Percentiles rank a stretch among this genome's conserved stretches.
These are phyloP conservation scores for Alternaria solani DNA, from an alignment of 2,329 filamentous ascomycete genomes.

Conservation along the genomic window DNA sequence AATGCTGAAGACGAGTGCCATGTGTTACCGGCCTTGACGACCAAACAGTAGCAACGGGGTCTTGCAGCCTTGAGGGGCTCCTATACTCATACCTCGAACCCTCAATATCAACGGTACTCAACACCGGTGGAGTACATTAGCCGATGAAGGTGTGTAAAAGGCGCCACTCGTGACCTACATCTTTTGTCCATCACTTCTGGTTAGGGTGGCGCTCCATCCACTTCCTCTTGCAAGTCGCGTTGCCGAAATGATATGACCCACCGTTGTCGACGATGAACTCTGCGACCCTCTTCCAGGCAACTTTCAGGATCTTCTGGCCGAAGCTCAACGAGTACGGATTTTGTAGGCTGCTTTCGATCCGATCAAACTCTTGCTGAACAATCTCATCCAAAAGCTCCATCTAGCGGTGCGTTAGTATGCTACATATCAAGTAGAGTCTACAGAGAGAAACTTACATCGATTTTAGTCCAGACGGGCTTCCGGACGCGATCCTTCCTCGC, in stretches of 20 bases:
- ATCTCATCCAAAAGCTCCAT: constrained; percentile 32
- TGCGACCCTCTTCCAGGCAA: constrained; percentile 67
- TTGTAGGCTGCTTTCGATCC: constrained; percentile 23
- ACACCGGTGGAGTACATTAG: background rate
- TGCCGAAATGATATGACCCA: constrained; percentile 67
- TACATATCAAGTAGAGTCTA: background rate
- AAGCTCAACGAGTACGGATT: constrained; percentile 11
- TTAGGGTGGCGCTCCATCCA: constrained; percentile 56
- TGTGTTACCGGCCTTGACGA: background rate
- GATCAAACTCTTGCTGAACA: constrained; percentile 33
- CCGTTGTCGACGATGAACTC: constrained; percentile 62
- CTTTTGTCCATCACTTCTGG: background rate
- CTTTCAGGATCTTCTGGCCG: constrained; percentile 48
- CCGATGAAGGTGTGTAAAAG: background rate
- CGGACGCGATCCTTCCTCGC: constrained; percentile 67
- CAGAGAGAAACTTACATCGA: constrained; percentile 66
- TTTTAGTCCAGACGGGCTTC: constrained; percentile 68
- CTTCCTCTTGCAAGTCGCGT: constrained; percentile 69
- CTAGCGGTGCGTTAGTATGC: constrained; percentile 27
- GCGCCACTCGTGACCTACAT: background rate
- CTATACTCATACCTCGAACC: background rate
- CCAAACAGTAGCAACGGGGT: background rate
- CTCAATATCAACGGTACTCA: background rate
- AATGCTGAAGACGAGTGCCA: background rate
- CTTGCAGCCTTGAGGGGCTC: background rate